Evolutionary conservation across 1,284 basidiomycete genomes (phyloP).

Genomic region (Trametes sp.): DNA sequence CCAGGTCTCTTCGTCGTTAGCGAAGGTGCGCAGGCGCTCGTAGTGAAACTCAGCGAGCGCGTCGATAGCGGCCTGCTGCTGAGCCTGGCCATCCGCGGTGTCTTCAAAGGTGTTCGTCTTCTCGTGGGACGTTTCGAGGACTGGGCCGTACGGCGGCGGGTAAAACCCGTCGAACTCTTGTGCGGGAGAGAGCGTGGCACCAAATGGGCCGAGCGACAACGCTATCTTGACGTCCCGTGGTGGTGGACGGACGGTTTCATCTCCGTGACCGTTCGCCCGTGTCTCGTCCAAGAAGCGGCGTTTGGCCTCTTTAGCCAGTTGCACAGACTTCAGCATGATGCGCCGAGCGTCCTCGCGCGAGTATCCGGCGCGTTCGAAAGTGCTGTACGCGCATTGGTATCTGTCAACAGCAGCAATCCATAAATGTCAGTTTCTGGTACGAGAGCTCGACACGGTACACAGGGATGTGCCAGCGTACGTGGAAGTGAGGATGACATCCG

Average conservation of each 20-base stretch:
- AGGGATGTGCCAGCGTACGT: slow-evolving; percentile 58
- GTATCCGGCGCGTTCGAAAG: slow-evolving; percentile 64
- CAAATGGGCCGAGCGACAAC: slow-evolving; percentile 79
- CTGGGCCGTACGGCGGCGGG: slow-evolving; percentile 78
- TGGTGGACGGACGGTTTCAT: not conserved
- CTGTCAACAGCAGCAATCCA: too few relatives aligned
- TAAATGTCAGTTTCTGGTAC: too few relatives aligned
- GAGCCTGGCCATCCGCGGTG: slow-evolving; percentile 34
- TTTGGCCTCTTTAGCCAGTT: slow-evolving; percentile 58
- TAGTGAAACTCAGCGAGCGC: slow-evolving; percentile 74
- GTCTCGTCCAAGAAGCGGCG: slow-evolving; percentile 43
- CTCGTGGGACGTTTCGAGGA: slow-evolving; percentile 42
- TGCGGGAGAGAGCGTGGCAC: slow-evolving; percentile 69
- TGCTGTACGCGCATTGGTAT: slow-evolving; percentile 68
- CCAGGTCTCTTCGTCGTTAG: slow-evolving; percentile 60
- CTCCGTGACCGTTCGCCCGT: not conserved
- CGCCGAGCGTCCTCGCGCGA: slow-evolving; percentile 49
- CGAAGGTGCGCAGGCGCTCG: slow-evolving; percentile 66
- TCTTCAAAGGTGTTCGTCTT: slow-evolving; percentile 56
- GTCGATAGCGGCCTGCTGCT: slow-evolving; percentile 50
- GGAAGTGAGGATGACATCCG: slow-evolving; percentile 65
- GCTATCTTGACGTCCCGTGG: slow-evolving; percentile 52
- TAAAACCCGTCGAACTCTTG: slow-evolving; percentile 82
- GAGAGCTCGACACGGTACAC: too few relatives aligned
- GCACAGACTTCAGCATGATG: slow-evolving; percentile 64